Conservation (phyloP, 208 protist species). For the Phytomonas francai region DNA sequence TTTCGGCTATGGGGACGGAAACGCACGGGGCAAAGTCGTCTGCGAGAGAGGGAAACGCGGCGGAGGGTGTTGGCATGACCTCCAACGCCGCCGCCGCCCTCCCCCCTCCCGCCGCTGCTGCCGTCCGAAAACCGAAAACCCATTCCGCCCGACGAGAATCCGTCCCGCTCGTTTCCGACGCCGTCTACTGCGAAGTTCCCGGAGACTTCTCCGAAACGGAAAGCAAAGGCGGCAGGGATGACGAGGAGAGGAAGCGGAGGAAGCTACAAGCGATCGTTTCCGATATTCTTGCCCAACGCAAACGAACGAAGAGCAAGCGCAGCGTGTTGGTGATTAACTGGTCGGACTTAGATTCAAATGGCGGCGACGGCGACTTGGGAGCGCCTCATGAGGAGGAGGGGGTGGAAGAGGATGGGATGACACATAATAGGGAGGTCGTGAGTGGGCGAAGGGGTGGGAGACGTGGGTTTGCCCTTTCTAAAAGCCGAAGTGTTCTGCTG, state of each 20-base stretch:
- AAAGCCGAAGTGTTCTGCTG: slow-evolving; percentile 15
- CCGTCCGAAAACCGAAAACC: too few relatives aligned
- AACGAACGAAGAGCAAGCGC: slow-evolving; percentile 59
- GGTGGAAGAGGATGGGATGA: slow-evolving; percentile 2
- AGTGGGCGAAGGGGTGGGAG: slow-evolving; percentile 15
- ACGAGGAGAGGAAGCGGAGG: slow-evolving; percentile 26
- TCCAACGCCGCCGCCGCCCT: too few relatives aligned
- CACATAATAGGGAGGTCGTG: slow-evolving; percentile 2
- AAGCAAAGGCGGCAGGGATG: slow-evolving; percentile 6
- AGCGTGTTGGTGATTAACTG: slow-evolving; percentile 85
- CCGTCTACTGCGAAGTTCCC: slow-evolving; percentile 26
- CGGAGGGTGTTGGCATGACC: too few relatives aligned
- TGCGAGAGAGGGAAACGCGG: too few relatives aligned
- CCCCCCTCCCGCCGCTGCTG: too few relatives aligned
- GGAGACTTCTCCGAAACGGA: slow-evolving; percentile 14
- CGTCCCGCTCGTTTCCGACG: slow-evolving; percentile 34
- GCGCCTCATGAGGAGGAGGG: slow-evolving; percentile 9
- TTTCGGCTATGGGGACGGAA: slow-evolving; percentile 41
- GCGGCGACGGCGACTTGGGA: slow-evolving; percentile 2
- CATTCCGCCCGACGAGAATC: too few relatives aligned
- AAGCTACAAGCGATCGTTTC: slow-evolving; percentile 68
- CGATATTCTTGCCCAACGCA: slow-evolving; percentile 33
- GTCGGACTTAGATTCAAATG: slow-evolving; percentile 37
- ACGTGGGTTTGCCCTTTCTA: too few relatives aligned
- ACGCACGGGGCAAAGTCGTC: slow-evolving; percentile 43